Percentiles rank a stretch among this genome's conserved stretches.
phyloP scores from a whole-genome alignment of 345 rosid genomes.

The Dipteronia dyeriana region DNA sequence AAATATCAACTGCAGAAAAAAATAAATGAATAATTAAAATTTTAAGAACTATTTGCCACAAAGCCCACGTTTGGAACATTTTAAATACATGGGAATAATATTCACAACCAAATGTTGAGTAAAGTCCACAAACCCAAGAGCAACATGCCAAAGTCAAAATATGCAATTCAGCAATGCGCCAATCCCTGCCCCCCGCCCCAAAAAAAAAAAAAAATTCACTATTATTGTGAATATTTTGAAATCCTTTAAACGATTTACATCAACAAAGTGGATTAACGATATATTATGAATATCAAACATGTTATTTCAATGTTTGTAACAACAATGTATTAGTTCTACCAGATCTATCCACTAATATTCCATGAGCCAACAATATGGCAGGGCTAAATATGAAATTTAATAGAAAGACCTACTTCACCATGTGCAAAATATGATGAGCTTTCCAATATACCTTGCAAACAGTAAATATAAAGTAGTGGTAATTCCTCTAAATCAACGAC shows the following conservation, averaged over 20 bases:
- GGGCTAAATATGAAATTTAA: not conserved
- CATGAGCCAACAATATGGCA: not conserved
- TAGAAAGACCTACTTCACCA: not conserved
- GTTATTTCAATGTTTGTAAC: not conserved
- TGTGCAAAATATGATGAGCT: not conserved
- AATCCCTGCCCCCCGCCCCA: slow-evolving; percentile 16
- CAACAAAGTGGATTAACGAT: not conserved
- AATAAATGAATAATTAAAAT: not conserved
- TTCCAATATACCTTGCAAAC: not conserved
- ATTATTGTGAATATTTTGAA: not conserved
- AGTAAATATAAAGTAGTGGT: not conserved
- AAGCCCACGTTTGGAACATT: slow-evolving; percentile 7
- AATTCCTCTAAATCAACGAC: not conserved
- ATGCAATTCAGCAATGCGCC: slow-evolving; percentile 7
- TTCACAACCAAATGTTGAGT: not conserved
- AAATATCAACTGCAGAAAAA: slow-evolving; percentile 66
- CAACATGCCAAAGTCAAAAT: not conserved
- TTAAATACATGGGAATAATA: not conserved
- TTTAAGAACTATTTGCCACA: not conserved
- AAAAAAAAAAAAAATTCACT: too few relatives aligned
- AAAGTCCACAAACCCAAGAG: not conserved
- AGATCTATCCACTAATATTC: not conserved
- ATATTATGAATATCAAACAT: not conserved
- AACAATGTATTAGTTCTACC: not conserved
- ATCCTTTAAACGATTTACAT: not conserved